Evolutionary conservation across 495 filamentous ascomycete species (phyloP).

Genomic region (Opeltia flavorubescens): DNA sequence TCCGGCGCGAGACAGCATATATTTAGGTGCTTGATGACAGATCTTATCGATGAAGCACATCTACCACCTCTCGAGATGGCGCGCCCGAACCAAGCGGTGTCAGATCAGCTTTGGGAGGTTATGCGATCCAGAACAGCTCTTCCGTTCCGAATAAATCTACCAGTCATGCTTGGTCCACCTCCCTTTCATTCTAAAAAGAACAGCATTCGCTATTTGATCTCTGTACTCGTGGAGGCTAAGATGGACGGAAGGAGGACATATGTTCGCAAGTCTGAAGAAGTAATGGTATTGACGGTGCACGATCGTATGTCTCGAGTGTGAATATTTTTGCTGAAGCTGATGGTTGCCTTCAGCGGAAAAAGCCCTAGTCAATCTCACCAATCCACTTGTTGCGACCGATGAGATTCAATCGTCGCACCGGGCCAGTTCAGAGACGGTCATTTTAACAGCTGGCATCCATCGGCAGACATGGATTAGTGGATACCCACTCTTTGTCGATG

Average conservation of each 20-base stretch:
- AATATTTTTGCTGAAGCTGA: background rate
- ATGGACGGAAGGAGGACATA: constrained; percentile 26
- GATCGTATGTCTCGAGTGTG: constrained; percentile 19
- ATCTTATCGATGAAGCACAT: constrained; percentile 34
- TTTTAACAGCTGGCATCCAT: constrained; percentile 39
- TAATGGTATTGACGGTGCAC: constrained; percentile 18
- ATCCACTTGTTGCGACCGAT: constrained; percentile 35
- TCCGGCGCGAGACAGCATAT: constrained; percentile 22
- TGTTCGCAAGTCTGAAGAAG: constrained; percentile 20
- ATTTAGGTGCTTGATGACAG: constrained; percentile 36
- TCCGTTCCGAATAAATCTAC: constrained; percentile 38
- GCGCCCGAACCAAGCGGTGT: constrained; percentile 20
- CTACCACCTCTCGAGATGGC: constrained; percentile 36
- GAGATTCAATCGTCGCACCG: constrained; percentile 26
- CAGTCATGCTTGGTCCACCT: constrained; percentile 38
- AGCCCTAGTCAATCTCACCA: constrained; percentile 35
- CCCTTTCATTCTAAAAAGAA: constrained; percentile 38
- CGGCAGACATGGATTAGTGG: constrained; percentile 45
- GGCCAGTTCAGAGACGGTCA: constrained; percentile 24
- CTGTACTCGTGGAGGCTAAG: constrained; percentile 23
- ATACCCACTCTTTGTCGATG: constrained; percentile 38
- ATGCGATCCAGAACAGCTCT: constrained; percentile 28
- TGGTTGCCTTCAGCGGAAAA: constrained; percentile 34
- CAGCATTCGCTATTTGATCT: constrained; percentile 35
- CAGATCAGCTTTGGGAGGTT: constrained; percentile 32